Evolutionary conservation across 768 basidiomycete species (phyloP).

Genomic region (Asterophora lycoperdoides): DNA sequence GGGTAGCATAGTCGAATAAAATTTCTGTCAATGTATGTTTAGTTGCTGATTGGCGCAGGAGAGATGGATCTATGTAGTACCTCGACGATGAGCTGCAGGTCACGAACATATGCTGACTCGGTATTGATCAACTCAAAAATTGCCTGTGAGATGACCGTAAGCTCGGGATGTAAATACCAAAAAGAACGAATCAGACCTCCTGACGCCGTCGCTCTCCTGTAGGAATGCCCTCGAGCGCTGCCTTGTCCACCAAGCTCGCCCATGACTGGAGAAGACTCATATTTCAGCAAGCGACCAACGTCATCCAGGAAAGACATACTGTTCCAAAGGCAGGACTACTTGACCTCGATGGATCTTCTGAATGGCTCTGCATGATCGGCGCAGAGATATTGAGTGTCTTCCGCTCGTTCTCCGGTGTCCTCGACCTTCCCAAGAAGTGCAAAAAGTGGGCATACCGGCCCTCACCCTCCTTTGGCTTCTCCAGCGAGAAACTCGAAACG

Average conservation of each 20-base stretch:
- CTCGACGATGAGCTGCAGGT: constrained; percentile 89
- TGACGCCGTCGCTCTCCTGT: constrained; percentile 78
- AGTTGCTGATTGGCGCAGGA: too few relatives aligned
- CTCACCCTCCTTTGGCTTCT: constrained; percentile 26
- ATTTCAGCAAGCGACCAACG: not conserved
- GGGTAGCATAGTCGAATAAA: constrained; percentile 75
- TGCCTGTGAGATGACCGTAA: constrained; percentile 39
- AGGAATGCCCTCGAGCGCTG: constrained; percentile 78
- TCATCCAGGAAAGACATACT: constrained; percentile 34
- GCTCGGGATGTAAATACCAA: not conserved
- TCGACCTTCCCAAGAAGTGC: constrained; percentile 59
- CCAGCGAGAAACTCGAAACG: constrained; percentile 24
- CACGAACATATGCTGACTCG: constrained; percentile 85
- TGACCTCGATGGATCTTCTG: constrained; percentile 34
- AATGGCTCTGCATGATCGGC: constrained; percentile 46
- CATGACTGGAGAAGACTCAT: constrained; percentile 55
- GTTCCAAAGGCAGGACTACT: constrained; percentile 65
- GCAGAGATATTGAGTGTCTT: constrained; percentile 61
- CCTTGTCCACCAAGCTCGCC: constrained; percentile 87
- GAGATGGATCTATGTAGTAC: constrained; percentile 33
- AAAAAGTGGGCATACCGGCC: constrained; percentile 49
- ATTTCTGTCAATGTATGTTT: constrained; percentile 46
- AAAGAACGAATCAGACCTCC: constrained; percentile 48
- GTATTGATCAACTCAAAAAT: constrained; percentile 95
- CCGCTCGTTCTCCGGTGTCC: constrained; percentile 50